Conservation (phyloP, 2,329 filamentous ascomycete species). For the Diaporthe caulivora region DNA sequence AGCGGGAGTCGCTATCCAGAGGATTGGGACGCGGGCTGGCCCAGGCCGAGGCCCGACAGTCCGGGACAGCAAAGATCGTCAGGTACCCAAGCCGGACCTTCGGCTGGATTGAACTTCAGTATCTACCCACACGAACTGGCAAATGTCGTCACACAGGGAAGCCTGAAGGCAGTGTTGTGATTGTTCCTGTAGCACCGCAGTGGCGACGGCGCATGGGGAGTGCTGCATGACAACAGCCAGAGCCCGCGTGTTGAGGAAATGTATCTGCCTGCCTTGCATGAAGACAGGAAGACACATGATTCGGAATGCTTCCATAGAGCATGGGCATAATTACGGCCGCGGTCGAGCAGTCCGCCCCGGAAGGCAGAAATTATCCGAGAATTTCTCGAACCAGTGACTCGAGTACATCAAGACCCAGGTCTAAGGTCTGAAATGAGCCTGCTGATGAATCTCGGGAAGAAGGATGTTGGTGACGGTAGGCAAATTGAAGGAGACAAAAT, state of each 20-base stretch:
- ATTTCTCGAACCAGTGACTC: background rate
- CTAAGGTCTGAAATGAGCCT: background rate
- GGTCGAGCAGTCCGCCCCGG: background rate
- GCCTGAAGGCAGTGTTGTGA: background rate
- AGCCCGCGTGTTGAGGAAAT: constrained; percentile 4
- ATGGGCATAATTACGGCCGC: background rate
- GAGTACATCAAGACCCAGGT: background rate
- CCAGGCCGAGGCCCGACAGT: constrained; percentile 24
- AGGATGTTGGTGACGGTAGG: background rate
- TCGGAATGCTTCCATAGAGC: constrained; percentile 5
- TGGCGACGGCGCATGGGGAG: background rate
- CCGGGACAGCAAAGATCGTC: constrained; percentile 27
- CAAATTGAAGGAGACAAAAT: constrained; percentile 21
- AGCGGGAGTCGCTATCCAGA: constrained; percentile 23
- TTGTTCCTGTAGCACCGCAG: constrained; percentile 12
- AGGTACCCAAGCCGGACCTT: background rate
- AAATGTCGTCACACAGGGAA: background rate
- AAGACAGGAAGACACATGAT: constrained; percentile 4
- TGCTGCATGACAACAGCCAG: constrained; percentile 17
- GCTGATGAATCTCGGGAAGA: background rate
- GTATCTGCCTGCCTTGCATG: constrained; percentile 15
- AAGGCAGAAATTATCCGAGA: background rate
- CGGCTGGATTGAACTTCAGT: background rate
- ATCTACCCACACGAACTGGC: background rate
- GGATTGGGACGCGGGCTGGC: constrained; percentile 21